Base-by-base conservation (phyloP, 148 eudicot species). In the Chenopodium quinoa region DNA sequence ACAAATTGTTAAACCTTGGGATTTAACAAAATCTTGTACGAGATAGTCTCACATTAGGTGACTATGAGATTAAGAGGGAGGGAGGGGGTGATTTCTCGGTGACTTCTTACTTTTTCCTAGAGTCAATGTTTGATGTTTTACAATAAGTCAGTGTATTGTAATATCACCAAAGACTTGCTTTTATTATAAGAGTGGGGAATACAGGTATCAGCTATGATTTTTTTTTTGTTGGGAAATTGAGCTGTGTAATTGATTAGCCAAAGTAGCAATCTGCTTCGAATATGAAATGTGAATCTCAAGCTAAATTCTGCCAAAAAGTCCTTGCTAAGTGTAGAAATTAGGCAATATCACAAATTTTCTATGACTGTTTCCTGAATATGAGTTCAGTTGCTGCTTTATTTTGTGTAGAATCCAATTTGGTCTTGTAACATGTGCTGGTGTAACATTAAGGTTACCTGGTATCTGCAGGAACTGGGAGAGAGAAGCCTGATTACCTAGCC, bases 401-500 rank as follows among this genome's bases (percentile, higher is more conserved):
- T 19, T 23, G 52, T 32, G 78, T 2, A 62, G 3, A 71, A 19
- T 48, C 58, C 58, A n/a, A 56, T 40, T 60, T 60, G 10, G 76
- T 68, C 13, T 50, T 50, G 3, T 9, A 50, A 7, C n/a, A 23
- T 74, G 25, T 76, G 4, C 23, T 48, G 60, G 25, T 44, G 19
- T 71, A 73, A 22, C 64, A 71, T 54, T 65, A 27, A 14, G 78
- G 19, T 79, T 72, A 0, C 25, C 9, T 63, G 20, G 72, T 16
- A 37, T 65, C 69, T 81, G 50, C 75, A 97, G 99, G 98, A 80
- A 92, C 97, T 64, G 97, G 96, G 83, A 92, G 11, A 73, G 92
- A 91, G 88, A 97, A 94, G 80, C 98, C 99, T 37, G 99, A 97
- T 77, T 97, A 91, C 87, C 84, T 97, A 64, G 94, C 89, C 63